phyloP scores from a whole-genome alignment of 306 rosid genomes.

The Quercus alba region DNA sequence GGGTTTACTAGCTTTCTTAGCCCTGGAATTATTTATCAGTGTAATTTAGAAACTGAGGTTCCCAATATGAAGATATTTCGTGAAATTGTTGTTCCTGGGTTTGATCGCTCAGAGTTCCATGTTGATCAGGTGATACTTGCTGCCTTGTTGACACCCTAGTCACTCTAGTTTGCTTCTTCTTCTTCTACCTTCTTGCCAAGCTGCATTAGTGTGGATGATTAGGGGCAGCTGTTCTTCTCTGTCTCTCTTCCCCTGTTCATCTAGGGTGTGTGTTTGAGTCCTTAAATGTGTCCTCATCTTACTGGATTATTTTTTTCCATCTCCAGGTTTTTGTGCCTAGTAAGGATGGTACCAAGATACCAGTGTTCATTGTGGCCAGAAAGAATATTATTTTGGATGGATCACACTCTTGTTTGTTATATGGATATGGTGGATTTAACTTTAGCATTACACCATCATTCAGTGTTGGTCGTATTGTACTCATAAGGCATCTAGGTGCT shows the following conservation, averaged over 20 bases:
- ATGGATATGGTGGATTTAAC: slow-evolving; percentile 94
- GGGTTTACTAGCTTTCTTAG: slow-evolving; percentile 82
- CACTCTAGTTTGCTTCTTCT: slow-evolving; percentile 1
- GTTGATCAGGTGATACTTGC: slow-evolving; percentile 64
- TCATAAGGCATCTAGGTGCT: slow-evolving; percentile 71
- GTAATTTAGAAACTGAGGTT: slow-evolving; percentile 50
- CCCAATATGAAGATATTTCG: slow-evolving; percentile 84
- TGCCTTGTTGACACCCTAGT: neutral
- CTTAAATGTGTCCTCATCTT: neutral
- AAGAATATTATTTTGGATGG: slow-evolving; percentile 76
- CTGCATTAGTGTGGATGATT: neutral
- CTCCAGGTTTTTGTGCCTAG: slow-evolving; percentile 73
- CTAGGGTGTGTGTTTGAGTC: neutral
- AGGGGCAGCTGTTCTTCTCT: neutral
- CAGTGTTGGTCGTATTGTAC: slow-evolving; percentile 67
- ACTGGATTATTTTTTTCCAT: neutral
- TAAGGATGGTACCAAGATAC: slow-evolving; percentile 86
- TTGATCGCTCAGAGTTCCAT: slow-evolving; percentile 68
- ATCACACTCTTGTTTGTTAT: slow-evolving; percentile 88
- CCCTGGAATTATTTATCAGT: slow-evolving; percentile 84
- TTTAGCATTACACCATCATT: slow-evolving; percentile 75
- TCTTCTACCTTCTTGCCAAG: neutral
- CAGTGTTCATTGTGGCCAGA: slow-evolving; percentile 69
- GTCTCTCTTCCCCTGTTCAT: neutral
- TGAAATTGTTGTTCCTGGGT: slow-evolving; percentile 71